Evolutionary conservation across 2,329 filamentous ascomycete species (phyloP).

Genomic region (Aspergillus sp.): DNA sequence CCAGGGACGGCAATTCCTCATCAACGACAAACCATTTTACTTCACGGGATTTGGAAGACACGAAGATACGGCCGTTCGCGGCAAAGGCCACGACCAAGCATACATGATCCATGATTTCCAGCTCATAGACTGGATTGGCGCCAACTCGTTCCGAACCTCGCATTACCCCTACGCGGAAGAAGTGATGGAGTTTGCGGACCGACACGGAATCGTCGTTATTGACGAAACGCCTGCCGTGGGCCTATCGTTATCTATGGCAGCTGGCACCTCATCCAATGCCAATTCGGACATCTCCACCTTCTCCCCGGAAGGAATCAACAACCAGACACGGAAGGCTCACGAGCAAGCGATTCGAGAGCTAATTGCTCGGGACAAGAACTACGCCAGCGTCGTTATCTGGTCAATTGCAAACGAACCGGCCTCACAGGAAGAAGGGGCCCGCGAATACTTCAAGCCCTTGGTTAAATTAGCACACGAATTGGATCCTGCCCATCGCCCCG

Average conservation of each 20-base stretch:
- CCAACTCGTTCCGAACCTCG: slow-evolving; percentile 33
- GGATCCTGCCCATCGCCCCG: background rate
- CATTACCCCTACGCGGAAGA: slow-evolving; percentile 30
- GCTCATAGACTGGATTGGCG: slow-evolving; percentile 29
- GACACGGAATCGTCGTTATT: background rate
- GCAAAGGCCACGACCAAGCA: slow-evolving; percentile 25
- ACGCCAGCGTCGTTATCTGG: background rate
- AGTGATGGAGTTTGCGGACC: slow-evolving; percentile 1
- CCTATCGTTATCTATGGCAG: background rate
- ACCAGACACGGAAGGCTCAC: background rate
- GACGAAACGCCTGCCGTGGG: background rate
- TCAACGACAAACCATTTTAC: background rate
- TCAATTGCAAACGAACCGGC: background rate
- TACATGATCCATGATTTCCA: slow-evolving; percentile 34
- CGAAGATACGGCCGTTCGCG: background rate
- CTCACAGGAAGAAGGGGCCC: slow-evolving; percentile 6
- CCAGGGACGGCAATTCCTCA: background rate
- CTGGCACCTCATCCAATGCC: too few relatives aligned
- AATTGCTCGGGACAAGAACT: background rate
- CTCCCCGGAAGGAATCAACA: background rate
- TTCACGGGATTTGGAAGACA: background rate
- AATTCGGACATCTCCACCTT: background rate
- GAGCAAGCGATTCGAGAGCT: background rate
- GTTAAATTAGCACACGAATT: background rate
- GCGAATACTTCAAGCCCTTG: slow-evolving; percentile 28